phyloP scores from a whole-genome alignment of 768 basidiomycete genomes.

The Multifurca ochricompacta region DNA sequence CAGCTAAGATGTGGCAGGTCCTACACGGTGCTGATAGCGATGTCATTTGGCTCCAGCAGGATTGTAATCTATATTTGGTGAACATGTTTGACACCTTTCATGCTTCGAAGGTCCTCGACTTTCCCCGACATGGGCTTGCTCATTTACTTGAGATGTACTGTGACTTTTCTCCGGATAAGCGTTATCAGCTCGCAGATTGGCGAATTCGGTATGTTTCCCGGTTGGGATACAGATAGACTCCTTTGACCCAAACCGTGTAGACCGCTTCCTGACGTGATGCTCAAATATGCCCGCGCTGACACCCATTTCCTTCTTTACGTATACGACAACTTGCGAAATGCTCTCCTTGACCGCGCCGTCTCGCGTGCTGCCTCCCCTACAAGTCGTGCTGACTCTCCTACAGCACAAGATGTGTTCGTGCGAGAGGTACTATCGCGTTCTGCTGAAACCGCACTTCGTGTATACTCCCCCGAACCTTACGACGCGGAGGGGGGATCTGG shows the following conservation, averaged over 20 bases:
- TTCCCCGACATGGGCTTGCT: conserved; percentile 78
- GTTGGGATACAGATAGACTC: not conserved
- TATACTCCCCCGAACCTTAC: conserved; percentile 63
- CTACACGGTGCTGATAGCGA: conserved; percentile 95
- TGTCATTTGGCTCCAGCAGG: conserved; percentile 92
- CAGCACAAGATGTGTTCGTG: conserved; percentile 35
- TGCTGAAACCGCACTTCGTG: conserved; percentile 63
- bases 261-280: conserved; percentile 84
- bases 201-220: conserved; percentile 58
- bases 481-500: conserved; percentile 60
- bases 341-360: conserved; percentile 61
- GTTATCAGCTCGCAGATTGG: conserved; percentile 97
- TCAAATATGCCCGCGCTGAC: conserved; percentile 88
- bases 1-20: conserved; percentile 41
- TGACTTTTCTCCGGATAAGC: conserved; percentile 86
- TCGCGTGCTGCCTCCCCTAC: conserved; percentile 32
- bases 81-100: conserved; percentile 98
- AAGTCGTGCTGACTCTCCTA: conserved; percentile 17
- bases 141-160: conserved; percentile 83
- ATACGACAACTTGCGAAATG: conserved; percentile 85
- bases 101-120: conserved; percentile 81
- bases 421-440: conserved; percentile 64
- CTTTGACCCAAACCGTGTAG: conserved; percentile 26
- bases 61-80: conserved; percentile 90
- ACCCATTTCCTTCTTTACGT: conserved; percentile 93